phyloP scores from a whole-genome alignment of 2,329 filamentous ascomycete species.

The Knufia fluminis region DNA sequence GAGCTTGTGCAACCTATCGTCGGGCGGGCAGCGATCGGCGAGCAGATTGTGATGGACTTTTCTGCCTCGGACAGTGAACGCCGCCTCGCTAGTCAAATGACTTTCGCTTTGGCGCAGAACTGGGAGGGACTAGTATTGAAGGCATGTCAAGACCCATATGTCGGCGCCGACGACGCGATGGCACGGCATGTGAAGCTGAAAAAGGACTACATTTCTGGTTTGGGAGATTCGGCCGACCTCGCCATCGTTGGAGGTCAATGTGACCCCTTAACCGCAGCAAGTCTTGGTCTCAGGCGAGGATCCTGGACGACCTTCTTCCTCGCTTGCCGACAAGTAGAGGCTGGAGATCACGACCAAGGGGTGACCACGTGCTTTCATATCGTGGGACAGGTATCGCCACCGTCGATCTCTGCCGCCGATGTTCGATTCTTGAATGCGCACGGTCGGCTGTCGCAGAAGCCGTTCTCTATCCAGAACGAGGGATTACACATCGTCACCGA shows the following conservation, averaged over 20 bases:
- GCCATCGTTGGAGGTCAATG: slow-evolving; percentile 63
- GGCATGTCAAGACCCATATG: slow-evolving; percentile 65
- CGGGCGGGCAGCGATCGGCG: slow-evolving; percentile 58
- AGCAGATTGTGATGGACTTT: slow-evolving; percentile 61
- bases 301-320: slow-evolving; percentile 74
- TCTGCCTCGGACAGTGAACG: slow-evolving; percentile 36
- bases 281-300: slow-evolving; percentile 29
- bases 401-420: not conserved
- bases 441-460: not conserved
- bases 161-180: slow-evolving; percentile 42
- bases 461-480: not conserved
- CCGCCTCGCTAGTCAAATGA: slow-evolving; percentile 54
- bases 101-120: slow-evolving; percentile 52
- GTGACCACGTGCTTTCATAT: not conserved
- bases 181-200: slow-evolving; percentile 66
- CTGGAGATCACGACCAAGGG: not conserved
- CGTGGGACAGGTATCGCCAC: not conserved
- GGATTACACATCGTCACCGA: not conserved
- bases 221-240: slow-evolving; percentile 77
- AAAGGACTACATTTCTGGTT: slow-evolving; percentile 66
- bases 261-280: slow-evolving; percentile 49
- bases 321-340: slow-evolving; percentile 67
- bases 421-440: not conserved
- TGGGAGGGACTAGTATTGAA: slow-evolving; percentile 76
- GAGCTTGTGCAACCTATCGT: slow-evolving; percentile 44